These are phyloP conservation scores for Penicillium lividum DNA, from an alignment of 495 filamentous ascomycete species.

Conservation along the genomic window DNA sequence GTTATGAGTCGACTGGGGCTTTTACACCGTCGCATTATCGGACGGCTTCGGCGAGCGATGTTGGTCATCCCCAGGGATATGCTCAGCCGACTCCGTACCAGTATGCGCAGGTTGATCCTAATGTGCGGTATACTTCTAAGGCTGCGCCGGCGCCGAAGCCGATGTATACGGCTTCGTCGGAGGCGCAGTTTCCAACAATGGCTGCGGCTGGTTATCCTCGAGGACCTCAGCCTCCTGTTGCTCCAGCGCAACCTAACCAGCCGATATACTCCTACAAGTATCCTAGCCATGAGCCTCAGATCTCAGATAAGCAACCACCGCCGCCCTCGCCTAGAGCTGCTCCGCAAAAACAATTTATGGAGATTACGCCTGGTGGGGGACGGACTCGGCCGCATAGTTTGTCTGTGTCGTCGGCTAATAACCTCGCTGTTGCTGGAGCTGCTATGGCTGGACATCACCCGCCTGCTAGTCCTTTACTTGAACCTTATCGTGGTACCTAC, in stretches of 20 bases:
- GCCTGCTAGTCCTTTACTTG: slow-evolving; percentile 80
- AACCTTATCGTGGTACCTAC: slow-evolving; percentile 92
- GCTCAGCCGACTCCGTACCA: slow-evolving; percentile 38
- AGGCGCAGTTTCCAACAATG: slow-evolving; percentile 24
- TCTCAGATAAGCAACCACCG: slow-evolving; percentile 16
- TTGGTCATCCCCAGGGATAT: slow-evolving; percentile 28
- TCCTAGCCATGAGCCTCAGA: slow-evolving; percentile 19
- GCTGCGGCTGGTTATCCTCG: slow-evolving; percentile 5
- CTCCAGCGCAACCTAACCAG: slow-evolving; percentile 5
- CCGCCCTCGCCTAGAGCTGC: slow-evolving; percentile 14
- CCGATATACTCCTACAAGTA: slow-evolving; percentile 25
- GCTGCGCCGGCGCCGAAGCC: slow-evolving; percentile 25
- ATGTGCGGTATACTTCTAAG: slow-evolving; percentile 48
- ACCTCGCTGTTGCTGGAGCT: slow-evolving; percentile 31
- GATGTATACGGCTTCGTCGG: slow-evolving; percentile 25
- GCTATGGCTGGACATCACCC: slow-evolving; percentile 42
- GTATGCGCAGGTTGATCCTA: slow-evolving; percentile 47
- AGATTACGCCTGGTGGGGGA: slow-evolving; percentile 42
- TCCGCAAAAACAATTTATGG: slow-evolving; percentile 42
- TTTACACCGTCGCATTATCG: slow-evolving; percentile 33
- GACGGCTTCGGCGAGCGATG: slow-evolving; percentile 27
- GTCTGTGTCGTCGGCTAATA: slow-evolving; percentile 45
- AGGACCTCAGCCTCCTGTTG: neutral
- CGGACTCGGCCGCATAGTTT: slow-evolving; percentile 35
- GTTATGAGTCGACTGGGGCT: slow-evolving; percentile 7